phyloP scores from a whole-genome alignment of 1,284 basidiomycete genomes.

The Sanghuangporus baumii region DNA sequence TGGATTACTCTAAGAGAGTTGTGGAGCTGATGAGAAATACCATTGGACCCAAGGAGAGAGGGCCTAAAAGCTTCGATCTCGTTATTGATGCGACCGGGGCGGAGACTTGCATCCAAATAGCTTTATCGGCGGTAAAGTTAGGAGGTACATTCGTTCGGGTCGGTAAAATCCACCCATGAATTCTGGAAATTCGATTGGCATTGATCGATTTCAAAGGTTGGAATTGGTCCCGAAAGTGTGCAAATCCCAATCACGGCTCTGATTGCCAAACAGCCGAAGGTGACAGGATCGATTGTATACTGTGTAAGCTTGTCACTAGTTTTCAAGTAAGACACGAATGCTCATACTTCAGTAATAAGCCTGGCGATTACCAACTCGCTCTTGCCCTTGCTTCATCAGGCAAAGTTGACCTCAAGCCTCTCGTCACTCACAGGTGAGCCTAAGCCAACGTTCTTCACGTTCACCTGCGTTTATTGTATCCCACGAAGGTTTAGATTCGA shows the following conservation, averaged over 20 bases:
- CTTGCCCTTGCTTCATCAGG: constrained; percentile 76
- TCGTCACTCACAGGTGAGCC: constrained; percentile 79
- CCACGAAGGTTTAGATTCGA: constrained; percentile 61
- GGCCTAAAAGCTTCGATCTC: constrained; percentile 56
- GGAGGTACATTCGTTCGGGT: constrained; percentile 74
- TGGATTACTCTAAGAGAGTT: constrained; percentile 69
- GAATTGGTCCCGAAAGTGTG: constrained; percentile 63
- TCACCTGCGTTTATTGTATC: not conserved
- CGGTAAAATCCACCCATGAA: constrained; percentile 34
- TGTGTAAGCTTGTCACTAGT: constrained; percentile 45
- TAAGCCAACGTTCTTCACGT: not conserved
- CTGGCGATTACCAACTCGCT: constrained; percentile 84
- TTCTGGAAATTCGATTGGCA: constrained; percentile 32
- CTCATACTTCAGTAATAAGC: constrained; percentile 33
- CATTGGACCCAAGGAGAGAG: constrained; percentile 55
- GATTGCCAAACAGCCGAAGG: constrained; percentile 70
- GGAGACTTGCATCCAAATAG: constrained; percentile 81
- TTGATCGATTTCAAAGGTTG: constrained; percentile 59
- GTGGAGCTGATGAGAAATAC: constrained; percentile 52
- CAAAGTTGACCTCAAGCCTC: constrained; percentile 79
- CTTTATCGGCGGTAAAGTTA: constrained; percentile 62
- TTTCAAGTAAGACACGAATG: not conserved
- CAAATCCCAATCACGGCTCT: constrained; percentile 56
- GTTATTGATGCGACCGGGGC: constrained; percentile 87
- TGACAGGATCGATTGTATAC: constrained; percentile 86